A percentile compares a stretch with the other conserved stretches of the same genome.
phyloP scores from a whole-genome alignment of 2,329 filamentous ascomycete species.

The Fusarium pseudoanthophilum region DNA sequence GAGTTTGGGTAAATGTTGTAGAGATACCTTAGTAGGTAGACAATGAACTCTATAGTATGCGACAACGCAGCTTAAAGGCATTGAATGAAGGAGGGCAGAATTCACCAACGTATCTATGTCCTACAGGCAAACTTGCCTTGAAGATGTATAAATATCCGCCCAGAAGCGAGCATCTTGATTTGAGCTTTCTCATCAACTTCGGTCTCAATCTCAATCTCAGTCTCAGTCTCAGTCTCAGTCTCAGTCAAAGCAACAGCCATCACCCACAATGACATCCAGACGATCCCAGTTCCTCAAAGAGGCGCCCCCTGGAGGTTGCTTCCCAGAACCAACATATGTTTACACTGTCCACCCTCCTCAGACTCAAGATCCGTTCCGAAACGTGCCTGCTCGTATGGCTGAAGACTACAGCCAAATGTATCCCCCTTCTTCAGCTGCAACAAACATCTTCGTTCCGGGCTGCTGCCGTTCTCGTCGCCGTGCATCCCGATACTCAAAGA shows the following conservation, averaged over 20 bases:
- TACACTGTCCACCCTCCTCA: slow-evolving; percentile 6
- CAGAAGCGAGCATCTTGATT: background rate
- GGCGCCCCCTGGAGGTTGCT: background rate
- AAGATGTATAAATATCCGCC: slow-evolving; percentile 16
- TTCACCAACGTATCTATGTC: background rate
- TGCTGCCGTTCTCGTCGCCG: slow-evolving; percentile 23
- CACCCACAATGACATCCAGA: slow-evolving; percentile 19
- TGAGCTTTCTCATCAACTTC: background rate
- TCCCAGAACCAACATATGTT: slow-evolving; percentile 6
- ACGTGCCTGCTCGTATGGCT: background rate
- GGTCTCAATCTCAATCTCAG: background rate
- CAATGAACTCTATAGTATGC: background rate
- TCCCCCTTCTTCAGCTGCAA: background rate
- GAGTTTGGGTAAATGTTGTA: background rate
- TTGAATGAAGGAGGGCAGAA: background rate
- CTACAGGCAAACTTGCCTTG: background rate
- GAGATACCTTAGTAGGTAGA: background rate
- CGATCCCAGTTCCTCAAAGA: slow-evolving; percentile 6
- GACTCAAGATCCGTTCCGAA: background rate
- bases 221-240: background rate
- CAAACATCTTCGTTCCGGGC: background rate
- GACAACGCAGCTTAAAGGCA: background rate
- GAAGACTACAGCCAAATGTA: slow-evolving; percentile 17
- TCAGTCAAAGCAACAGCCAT: background rate
- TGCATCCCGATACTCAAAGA: background rate